Conservation (phyloP, 2,329 filamentous ascomycete species). For the Colletotrichum sansevieriae region DNA sequence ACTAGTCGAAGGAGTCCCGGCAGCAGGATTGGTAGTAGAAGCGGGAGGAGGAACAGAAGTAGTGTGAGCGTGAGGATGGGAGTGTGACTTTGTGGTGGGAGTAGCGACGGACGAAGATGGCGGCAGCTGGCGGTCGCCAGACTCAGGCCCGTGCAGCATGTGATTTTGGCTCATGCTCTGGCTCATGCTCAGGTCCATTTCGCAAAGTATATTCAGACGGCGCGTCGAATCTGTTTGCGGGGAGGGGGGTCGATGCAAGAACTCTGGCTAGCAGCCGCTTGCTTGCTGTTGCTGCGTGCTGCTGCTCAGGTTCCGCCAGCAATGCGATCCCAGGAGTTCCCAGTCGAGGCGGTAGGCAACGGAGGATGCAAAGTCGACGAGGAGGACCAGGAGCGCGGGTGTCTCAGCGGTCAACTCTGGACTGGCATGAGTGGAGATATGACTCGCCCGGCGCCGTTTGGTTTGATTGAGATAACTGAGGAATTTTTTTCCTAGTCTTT, state of each 20-base stretch:
- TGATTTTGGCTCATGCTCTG: constrained; percentile 58
- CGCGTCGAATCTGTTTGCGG: constrained; percentile 23
- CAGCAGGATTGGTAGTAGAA: constrained; percentile 18
- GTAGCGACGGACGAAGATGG: constrained; percentile 35
- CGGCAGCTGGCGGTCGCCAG: constrained; percentile 44
- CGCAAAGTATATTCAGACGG: constrained; percentile 41
- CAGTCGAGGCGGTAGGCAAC: constrained; percentile 9
- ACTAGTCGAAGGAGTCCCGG: constrained; percentile 22
- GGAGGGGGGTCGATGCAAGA: constrained; percentile 23
- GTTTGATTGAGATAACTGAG: constrained; percentile 14
- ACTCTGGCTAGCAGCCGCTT: not conserved
- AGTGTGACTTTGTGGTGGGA: constrained; percentile 14
- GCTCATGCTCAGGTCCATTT: constrained; percentile 37
- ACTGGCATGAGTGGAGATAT: constrained; percentile 40
- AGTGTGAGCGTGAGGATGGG: constrained; percentile 20
- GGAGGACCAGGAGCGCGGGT: constrained; percentile 34
- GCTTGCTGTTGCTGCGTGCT: too few species aligned
- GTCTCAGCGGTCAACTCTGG: constrained; percentile 40
- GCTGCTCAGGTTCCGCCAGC: constrained; percentile 5
- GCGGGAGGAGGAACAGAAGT: not conserved
- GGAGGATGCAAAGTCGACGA: constrained; percentile 19
- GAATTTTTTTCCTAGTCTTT: constrained; percentile 1
- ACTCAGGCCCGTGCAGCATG: constrained; percentile 55
- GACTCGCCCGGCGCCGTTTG: constrained; percentile 31
- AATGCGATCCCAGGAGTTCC: not conserved